A percentile compares a stretch with the other conserved stretches of the same genome.
phyloP scores from a whole-genome alignment of 2,329 filamentous ascomycete genomes.

The Hymenoscyphus infarciens region DNA sequence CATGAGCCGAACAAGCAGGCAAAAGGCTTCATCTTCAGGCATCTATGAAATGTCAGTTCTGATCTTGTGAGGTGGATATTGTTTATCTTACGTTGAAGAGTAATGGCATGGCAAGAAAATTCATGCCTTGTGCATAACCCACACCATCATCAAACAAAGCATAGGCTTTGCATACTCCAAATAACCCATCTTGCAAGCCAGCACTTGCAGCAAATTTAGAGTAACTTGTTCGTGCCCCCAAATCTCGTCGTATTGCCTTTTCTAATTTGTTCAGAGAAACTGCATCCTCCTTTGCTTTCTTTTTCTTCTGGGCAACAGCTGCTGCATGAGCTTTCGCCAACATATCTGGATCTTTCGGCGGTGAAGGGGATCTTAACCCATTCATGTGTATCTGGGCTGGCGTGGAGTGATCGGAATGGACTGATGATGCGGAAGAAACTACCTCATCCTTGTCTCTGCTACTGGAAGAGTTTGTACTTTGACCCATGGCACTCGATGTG shows the following conservation, averaged over 20 bases:
- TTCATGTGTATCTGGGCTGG: constrained; percentile 54
- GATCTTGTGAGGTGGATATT: not conserved
- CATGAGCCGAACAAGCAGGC: constrained; percentile 89
- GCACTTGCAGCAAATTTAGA: constrained; percentile 92
- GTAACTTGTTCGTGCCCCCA: constrained; percentile 90
- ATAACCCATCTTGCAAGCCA: constrained; percentile 88
- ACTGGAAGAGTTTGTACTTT: constrained; percentile 50
- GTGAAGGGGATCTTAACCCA: constrained; percentile 51
- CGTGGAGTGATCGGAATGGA: constrained; percentile 73
- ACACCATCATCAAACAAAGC: constrained; percentile 92
- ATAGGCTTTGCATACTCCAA: constrained; percentile 96
- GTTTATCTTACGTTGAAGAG: constrained; percentile 73
- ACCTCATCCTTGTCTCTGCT: constrained; percentile 64
- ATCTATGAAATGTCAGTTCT: constrained; percentile 53
- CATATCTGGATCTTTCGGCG: constrained; percentile 60
- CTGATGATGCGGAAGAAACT: constrained; percentile 77
- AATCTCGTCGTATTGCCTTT: constrained; percentile 84
- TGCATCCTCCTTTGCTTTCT: constrained; percentile 74
- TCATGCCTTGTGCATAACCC: constrained; percentile 98
- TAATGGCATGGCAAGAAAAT: constrained; percentile 94
- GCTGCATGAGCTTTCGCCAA: constrained; percentile 61
- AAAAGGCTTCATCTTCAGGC: constrained; percentile 96
- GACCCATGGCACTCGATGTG: constrained; percentile 42
- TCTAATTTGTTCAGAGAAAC: constrained; percentile 76
- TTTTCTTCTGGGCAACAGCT: constrained; percentile 65